Base-by-base conservation (phyloP, 257 asterid species). In the Schizonepeta tenuifolia region DNA sequence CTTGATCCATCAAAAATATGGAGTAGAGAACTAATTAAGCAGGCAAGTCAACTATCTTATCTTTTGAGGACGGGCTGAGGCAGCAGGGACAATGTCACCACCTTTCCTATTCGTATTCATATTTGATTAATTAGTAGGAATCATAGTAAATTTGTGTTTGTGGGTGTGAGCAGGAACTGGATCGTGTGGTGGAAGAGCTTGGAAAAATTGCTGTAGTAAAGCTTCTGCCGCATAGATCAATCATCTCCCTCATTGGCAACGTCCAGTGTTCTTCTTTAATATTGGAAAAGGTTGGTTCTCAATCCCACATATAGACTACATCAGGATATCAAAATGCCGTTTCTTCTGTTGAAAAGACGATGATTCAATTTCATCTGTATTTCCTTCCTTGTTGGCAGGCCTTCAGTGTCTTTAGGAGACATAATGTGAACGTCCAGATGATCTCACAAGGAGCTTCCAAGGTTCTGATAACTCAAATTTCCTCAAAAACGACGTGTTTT, bases 371-470 rank as follows among this genome's bases (percentile, higher is more conserved):
- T 17, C 12, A 15, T 70, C 20, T 31, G 47, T 17, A 31, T 21
- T 36, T 58, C 18, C 17, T 68, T 15, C 28, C 67, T 46, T 46
- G 75, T n/a, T n/a, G n/a, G n/a, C 89, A 91, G 97, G 93, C 81
- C 36, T 92, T 92, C 83, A 83, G 71, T 17, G 95, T 90, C 38
- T 77, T 90, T 47, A 72, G 62, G 62, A 71, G 70, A 33, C 83
- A 62, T 43, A 84, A 86, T 14, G 89, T 89, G 31, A 91, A 91
- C 72, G 95, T 89, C 66, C 97, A 89, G 76, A 91, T 91, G 97
- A 91, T 91, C 76, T 91, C 96, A 24, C 96, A 91, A 81, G 97
- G 97, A 31, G 96, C 96, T 62, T 89, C 96, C 3, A 87, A 87
- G 87, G 96, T 75, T 75, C 46, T 21, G 56, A 20, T 40, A 57